A percentile compares a stretch with the other conserved stretches of the same genome.
Conservation (phyloP, 176 grass and related monocot species). For the Pontederia paniculata region DNA sequence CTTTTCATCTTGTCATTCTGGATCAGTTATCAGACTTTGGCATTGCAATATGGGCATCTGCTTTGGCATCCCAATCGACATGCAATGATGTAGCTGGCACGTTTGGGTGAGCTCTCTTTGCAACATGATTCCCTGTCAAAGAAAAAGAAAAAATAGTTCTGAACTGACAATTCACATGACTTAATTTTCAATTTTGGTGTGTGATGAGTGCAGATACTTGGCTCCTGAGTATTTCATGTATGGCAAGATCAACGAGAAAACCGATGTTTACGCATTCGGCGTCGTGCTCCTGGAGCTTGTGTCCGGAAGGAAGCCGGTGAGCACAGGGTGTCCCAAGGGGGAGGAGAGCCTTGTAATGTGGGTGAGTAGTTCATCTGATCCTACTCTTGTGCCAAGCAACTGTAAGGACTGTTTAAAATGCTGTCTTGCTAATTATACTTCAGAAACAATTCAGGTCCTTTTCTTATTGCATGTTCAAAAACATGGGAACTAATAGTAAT, state of each 20-base stretch:
- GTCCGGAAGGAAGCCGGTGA: slow-evolving; percentile 71
- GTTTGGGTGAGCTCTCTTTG: slow-evolving; percentile 39
- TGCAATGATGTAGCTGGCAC: slow-evolving; percentile 88
- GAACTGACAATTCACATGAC: neutral
- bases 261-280: slow-evolving; percentile 89
- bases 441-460: too few species aligned
- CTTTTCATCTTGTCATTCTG: too few species aligned
- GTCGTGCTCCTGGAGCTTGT: slow-evolving; percentile 93
- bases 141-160: neutral
- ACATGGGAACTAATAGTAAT: too few species aligned
- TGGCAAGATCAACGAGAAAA: slow-evolving; percentile 86
- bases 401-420: neutral
- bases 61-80: slow-evolving; percentile 36
- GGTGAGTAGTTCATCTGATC: slow-evolving; percentile 29
- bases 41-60: slow-evolving; percentile 60
- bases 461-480: too few species aligned
- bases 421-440: too few species aligned
- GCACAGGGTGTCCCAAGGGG: slow-evolving; percentile 59
- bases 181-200: neutral
- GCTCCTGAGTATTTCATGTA: slow-evolving; percentile 98
- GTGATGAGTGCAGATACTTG: slow-evolving; percentile 47
- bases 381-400: neutral
- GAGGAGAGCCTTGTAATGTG: slow-evolving; percentile 91
- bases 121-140: too few species aligned
- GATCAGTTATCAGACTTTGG: slow-evolving; percentile 91